Percentiles rank a stretch among this genome's conserved stretches.
phyloP scores from a whole-genome alignment of 768 basidiomycete species.

The Glaciozyma martinii region DNA sequence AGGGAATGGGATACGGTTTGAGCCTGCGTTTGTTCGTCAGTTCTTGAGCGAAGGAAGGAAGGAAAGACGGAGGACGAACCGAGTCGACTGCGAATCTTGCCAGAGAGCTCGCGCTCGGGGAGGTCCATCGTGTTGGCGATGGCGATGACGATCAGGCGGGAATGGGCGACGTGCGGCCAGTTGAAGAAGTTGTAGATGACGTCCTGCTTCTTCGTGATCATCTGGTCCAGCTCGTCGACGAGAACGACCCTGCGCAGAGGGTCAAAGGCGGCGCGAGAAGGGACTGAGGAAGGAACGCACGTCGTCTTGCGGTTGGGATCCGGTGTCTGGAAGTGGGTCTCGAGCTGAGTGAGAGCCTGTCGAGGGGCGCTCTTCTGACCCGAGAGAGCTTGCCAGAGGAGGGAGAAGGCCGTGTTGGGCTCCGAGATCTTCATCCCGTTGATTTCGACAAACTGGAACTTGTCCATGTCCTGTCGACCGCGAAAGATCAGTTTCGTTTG shows the following conservation, averaged over 20 bases:
- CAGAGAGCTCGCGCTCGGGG: constrained; percentile 85
- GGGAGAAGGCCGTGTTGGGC: constrained; percentile 78
- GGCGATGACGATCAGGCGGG: constrained; percentile 86
- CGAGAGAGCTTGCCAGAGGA: constrained; percentile 88
- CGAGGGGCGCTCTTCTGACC: constrained; percentile 54
- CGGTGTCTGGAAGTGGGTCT: constrained; percentile 61
- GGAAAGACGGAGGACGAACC: constrained; percentile 47
- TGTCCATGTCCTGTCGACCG: constrained; percentile 65
- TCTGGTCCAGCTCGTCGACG: constrained; percentile 97
- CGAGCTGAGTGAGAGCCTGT: constrained; percentile 71
- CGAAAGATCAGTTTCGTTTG: not conserved
- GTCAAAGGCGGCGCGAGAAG: not conserved
- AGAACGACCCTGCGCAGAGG: constrained; percentile 65
- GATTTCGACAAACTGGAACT: constrained; percentile 95
- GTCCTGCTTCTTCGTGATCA: constrained; percentile 91
- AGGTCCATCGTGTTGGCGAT: constrained; percentile 98
- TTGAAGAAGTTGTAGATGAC: constrained; percentile 99
- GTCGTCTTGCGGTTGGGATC: constrained; percentile 80
- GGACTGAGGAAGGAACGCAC: constrained; percentile 43
- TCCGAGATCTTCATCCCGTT: constrained; percentile 91
- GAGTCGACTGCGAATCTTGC: constrained; percentile 81
- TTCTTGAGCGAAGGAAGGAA: not conserved
- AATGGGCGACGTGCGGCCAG: constrained; percentile 85
- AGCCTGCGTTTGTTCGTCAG: constrained; percentile 47
- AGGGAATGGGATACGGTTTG: constrained; percentile 84